Base-by-base conservation (phyloP, 805 yeast genomes). In the Teunomyces pallodes region DNA sequence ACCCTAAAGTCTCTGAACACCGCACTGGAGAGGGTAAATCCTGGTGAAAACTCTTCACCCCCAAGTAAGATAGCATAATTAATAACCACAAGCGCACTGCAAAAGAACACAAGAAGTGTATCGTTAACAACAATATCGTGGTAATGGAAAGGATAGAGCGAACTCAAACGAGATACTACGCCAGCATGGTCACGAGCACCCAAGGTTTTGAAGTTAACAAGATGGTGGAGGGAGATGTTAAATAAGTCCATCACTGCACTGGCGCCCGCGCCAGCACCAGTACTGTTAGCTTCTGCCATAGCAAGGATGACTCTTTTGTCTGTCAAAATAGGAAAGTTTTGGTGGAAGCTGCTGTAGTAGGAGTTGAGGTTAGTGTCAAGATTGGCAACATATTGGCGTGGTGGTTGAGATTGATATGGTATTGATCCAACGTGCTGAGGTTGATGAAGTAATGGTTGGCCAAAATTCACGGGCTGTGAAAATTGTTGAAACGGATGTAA, bases 1-100 rank as follows among this genome's bases (percentile, higher is more conserved):
- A 84, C 63, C 52, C 76, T 76, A 62, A 81, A 77, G 55, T 83
- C 89, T 59, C 80, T 80, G 57, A 83, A 79, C 10, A 82, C 71
- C 1, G 83, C 66, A 10, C 76, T 71, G 1, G 85, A 70, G 39
- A 62, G 67, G 3, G 82, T 74, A 27, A 86, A 69, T 1, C 84
- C 83, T 35, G 82, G 65, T 5, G 87, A 79, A 56, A 79, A 82
- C 31, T 76, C 72, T 45, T 79, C 80, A 0, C 91, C 90, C 20
- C 82, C 77, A 36, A 83, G 66, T 2, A 83, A 65, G 8, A 83
- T 73, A 8, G 81, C 66, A 56, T 82, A 86, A 57, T 84, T 84
- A 28, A 82, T 58, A 8, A 70, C 33, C 9, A 69, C 51, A 41
- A 72, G 58, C 5, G 69, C 50, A 6, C 64, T 55, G 39, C 70